Conservation (phyloP, 1,284 basidiomycete genomes). For the Ustanciosporium gigantosporum region DNA sequence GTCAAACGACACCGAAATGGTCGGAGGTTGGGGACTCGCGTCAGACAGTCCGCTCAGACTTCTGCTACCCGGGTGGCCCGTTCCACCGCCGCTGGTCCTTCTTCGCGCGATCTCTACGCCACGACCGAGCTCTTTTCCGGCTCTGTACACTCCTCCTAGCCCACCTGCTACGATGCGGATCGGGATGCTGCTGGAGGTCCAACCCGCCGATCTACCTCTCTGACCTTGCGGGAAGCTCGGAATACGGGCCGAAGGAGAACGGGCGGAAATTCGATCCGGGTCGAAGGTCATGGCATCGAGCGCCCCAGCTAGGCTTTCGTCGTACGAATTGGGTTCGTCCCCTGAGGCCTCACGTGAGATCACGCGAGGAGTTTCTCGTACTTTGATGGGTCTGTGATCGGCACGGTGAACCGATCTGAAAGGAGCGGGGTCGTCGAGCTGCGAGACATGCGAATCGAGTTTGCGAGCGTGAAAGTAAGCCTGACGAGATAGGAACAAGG, state of each 20-base stretch:
- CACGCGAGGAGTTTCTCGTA: slow-evolving; percentile 23
- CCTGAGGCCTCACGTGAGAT: slow-evolving; percentile 15
- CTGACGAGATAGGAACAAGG: slow-evolving; percentile 35
- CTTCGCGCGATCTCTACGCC: slow-evolving; percentile 30
- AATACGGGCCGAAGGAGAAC: slow-evolving; percentile 24
- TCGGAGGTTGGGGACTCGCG: neutral
- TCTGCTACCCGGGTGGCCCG: neutral
- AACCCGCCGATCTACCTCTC: slow-evolving; percentile 21
- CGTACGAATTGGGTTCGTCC: slow-evolving; percentile 8
- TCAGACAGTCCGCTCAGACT: neutral
- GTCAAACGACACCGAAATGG: slow-evolving; percentile 26
- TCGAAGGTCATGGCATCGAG: slow-evolving; percentile 24
- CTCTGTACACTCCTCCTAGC: slow-evolving; percentile 32
- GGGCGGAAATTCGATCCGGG: slow-evolving; percentile 3
- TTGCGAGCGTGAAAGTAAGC: slow-evolving; percentile 17
- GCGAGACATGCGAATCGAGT: neutral
- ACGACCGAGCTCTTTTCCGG: slow-evolving; percentile 34
- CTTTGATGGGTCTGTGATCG: slow-evolving; percentile 5
- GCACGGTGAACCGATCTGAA: slow-evolving; percentile 9
- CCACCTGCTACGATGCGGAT: slow-evolving; percentile 41
- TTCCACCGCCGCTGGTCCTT: slow-evolving; percentile 12
- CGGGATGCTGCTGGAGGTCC: slow-evolving; percentile 32
- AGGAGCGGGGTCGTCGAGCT: slow-evolving; percentile 3
- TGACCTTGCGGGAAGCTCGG: slow-evolving; percentile 40
- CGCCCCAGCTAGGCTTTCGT: slow-evolving; percentile 22